Conservation (phyloP, 2,329 filamentous ascomycete species). For the Basipetospora chlamydospora region DNA sequence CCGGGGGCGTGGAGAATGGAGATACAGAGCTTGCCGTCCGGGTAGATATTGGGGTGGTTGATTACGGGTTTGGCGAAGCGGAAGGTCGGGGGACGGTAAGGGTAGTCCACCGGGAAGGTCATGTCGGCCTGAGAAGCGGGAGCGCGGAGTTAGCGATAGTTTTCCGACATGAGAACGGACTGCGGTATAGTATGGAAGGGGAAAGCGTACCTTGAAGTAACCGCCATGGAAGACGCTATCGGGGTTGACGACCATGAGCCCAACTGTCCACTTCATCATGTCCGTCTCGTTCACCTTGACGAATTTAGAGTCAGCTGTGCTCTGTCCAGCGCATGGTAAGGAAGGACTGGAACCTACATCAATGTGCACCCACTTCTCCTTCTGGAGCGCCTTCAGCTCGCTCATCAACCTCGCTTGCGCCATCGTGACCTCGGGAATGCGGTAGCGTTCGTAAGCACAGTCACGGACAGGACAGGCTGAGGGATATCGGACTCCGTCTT, state of each 20-base stretch:
- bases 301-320: conserved; percentile 4
- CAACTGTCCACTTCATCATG: conserved; percentile 75
- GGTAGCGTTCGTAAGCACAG: not conserved
- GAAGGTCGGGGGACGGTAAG: conserved; percentile 78
- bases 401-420: conserved; percentile 70
- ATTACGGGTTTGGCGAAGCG: conserved; percentile 62
- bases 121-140: conserved; percentile 55
- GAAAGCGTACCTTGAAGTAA: conserved; percentile 61
- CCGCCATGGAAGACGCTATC: conserved; percentile 86
- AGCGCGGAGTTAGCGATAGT: not conserved
- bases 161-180: not conserved
- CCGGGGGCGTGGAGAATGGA: conserved; percentile 89
- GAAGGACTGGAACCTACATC: conserved; percentile 41
- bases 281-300: conserved; percentile 69
- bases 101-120: conserved; percentile 78
- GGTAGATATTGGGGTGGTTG: conserved; percentile 88
- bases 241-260: conserved; percentile 81
- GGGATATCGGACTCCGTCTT: too few species aligned
- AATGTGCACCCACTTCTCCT: conserved; percentile 90
- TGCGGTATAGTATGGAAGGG: not conserved
- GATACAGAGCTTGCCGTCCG: conserved; percentile 83
- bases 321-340: not conserved
- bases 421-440: conserved; percentile 17
- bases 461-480: not conserved
- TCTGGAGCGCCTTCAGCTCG: conserved; percentile 66